Base-by-base conservation (phyloP, 2,329 filamentous ascomycete genomes). In the Epichloe scottii region DNA sequence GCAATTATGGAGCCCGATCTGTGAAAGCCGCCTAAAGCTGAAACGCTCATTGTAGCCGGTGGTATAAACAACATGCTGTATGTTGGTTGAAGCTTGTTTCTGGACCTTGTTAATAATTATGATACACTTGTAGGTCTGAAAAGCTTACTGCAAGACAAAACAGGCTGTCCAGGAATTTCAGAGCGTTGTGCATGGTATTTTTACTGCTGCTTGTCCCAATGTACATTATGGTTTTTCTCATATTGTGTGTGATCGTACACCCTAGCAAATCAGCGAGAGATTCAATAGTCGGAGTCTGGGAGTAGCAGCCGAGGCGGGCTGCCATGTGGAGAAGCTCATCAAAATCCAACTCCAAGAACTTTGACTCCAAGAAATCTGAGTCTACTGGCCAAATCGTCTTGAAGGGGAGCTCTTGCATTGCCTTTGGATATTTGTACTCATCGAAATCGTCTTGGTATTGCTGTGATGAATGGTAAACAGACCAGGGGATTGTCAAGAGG, bases 201-300 rank as follows among this genome's bases (percentile, higher is more conserved):
- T 21, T 12, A 6, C 49, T 46, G 2, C 49, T 12, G 5, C 53
- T 34, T 3, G 59, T 59, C 3, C 60, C 64, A 10, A 67, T 55
- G 14, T 67, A 67, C 2, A 66, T 8, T 10, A 62, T 21, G 10
- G 59, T 57, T 1, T 56, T 56, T 17, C 34, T 53, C 17, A 64
- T 41, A n/a, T 66, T 66, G 52, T 61, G 26, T 0, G 64, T 59
- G 5, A 66, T 5, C 2, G 1, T 15, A 11, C 48, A 49, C 2
- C 12, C 2, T n/a, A 38, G 19, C 15, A 49, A 19, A 7, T 2
- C n/a, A 10, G 4, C 48, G 12, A 49, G 30, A 41, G 23, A 33
- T 6, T n/a, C n/a, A 5, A 48, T 10, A 23, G 6, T 26, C 15
- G 35, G n/a, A 37, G n/a, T 8, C 7, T 41, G 14, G 21, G 7